These are phyloP conservation scores for Nemania diffusa DNA, from an alignment of 2,329 filamentous ascomycete genomes.

Conservation along the genomic window DNA sequence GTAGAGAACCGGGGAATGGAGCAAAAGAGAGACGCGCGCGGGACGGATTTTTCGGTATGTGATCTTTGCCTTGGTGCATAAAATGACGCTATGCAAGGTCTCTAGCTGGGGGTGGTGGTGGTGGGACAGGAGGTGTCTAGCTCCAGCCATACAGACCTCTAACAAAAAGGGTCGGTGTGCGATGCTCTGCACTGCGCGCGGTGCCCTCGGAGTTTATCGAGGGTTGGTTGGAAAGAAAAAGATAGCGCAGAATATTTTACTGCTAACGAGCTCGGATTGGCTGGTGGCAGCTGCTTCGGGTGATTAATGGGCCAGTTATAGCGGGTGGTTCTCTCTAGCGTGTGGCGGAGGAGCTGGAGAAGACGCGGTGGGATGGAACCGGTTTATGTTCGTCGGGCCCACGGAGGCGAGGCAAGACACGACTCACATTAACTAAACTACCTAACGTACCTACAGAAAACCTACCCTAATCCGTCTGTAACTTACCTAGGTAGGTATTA, in stretches of 20 bases:
- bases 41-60: constrained; percentile 29
- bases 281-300: background rate
- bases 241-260: constrained; percentile 25
- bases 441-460: background rate
- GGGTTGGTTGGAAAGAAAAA: constrained; percentile 7
- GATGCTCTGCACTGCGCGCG: background rate
- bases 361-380: constrained; percentile 35
- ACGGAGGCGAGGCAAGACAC: constrained; percentile 5
- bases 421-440: background rate
- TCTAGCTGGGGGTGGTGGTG: constrained; percentile 11
- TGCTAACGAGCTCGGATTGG: constrained; percentile 32
- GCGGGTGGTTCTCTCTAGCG: constrained; percentile 11
- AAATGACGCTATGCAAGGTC: constrained; percentile 39
- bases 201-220: background rate
- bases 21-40: constrained; percentile 2
- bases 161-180: constrained; percentile 2
- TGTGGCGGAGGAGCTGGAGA: constrained; percentile 34
- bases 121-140: background rate
- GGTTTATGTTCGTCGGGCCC: constrained; percentile 39
- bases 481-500: constrained; percentile 4
- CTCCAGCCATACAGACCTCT: background rate
- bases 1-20: background rate
- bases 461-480: background rate
- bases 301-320: constrained; percentile 13
- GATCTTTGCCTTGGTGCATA: constrained; percentile 29